Evolutionary conservation across 2,329 filamentous ascomycete species (phyloP).

Genomic region (Leptographium galeiforme): DNA sequence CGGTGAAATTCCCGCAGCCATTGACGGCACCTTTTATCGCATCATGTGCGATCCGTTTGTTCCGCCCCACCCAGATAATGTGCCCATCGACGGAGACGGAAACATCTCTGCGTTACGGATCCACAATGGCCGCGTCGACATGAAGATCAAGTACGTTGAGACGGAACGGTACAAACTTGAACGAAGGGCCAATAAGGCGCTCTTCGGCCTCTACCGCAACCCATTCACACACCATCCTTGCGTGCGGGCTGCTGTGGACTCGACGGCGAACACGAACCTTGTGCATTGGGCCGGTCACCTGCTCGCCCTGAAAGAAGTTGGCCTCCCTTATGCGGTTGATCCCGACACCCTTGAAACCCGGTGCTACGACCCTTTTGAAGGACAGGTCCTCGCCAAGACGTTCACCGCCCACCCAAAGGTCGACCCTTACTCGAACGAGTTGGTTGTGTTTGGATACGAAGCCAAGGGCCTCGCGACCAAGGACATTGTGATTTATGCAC

Average conservation of each 20-base stretch:
- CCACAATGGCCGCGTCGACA: constrained; percentile 16
- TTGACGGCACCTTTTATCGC: constrained; percentile 21
- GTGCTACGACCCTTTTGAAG: constrained; percentile 35
- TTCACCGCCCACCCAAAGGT: constrained; percentile 39
- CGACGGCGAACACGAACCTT: constrained; percentile 34
- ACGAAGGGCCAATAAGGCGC: constrained; percentile 16
- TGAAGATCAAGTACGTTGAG: constrained; percentile 21
- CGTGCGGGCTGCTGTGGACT: constrained; percentile 18
- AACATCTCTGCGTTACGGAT: constrained; percentile 22
- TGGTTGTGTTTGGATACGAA: constrained; percentile 24
- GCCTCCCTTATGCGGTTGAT: constrained; percentile 35
- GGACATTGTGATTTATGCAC: constrained; percentile 20
- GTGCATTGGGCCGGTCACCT: constrained; percentile 40
- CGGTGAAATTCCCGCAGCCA: constrained; percentile 14
- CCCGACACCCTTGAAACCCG: constrained; percentile 33
- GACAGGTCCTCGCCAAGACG: constrained; percentile 30
- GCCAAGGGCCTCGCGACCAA: constrained; percentile 23
- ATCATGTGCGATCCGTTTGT: constrained; percentile 28
- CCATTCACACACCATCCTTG: constrained; percentile 5
- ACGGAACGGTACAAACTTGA: constrained; percentile 14
- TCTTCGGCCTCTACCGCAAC: constrained; percentile 17
- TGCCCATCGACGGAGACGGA: constrained; percentile 25
- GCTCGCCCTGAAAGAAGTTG: constrained; percentile 40
- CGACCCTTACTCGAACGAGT: constrained; percentile 31
- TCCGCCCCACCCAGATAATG: constrained; percentile 19